Base-by-base conservation (phyloP, 2,329 filamentous ascomycete species). In the Cercospora sp. region DNA sequence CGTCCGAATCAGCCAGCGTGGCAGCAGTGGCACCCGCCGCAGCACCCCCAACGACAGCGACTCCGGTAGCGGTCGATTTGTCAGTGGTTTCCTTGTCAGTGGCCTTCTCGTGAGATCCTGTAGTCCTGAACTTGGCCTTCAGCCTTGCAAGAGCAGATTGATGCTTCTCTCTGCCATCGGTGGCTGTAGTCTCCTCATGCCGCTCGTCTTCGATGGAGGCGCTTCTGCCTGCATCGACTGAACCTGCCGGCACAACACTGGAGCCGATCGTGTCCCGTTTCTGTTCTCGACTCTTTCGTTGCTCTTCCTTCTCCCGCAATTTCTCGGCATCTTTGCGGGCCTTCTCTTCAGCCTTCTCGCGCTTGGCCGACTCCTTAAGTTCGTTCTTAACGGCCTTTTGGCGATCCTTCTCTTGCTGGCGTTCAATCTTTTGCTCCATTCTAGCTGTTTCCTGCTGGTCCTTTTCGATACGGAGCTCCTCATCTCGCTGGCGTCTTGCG, bases 401-500 rank as follows among this genome's bases (percentile, higher is more conserved):
- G 69, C 83, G 81, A 1, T 80, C 80, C 71, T 84, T 84, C 70
- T 81, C 75, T 64, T 82, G 80, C 53, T 79, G 78, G 57, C 79
- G 76, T 30, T 80, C 79, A 63, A 86, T 81, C 72, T 87, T 89
- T 72, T 87, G 84, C 58, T 80, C 82, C 58, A 83, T 83, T 60
- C 86, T 85, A 60, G 88, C 84, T 63, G 89, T 85, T 75, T 89
- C 85, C 73, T 86, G 85, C 70, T 88, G 84, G 67, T 92, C 88
- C 69, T 88, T 83, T 68, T 93, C 90, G 18, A 88, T 77, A 51
- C 86, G 85, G 10, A 87, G 79, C 71, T 89, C 87, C 58, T 89
- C 83, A 68, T 91, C 85, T 67, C 89, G 85, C 60, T 90, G 91
- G 45, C 87, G 84, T 76, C 93, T 89, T 69, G 85, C 84, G 75